phyloP scores from a whole-genome alignment of 345 rosid genomes.

The Balakata baccata region DNA sequence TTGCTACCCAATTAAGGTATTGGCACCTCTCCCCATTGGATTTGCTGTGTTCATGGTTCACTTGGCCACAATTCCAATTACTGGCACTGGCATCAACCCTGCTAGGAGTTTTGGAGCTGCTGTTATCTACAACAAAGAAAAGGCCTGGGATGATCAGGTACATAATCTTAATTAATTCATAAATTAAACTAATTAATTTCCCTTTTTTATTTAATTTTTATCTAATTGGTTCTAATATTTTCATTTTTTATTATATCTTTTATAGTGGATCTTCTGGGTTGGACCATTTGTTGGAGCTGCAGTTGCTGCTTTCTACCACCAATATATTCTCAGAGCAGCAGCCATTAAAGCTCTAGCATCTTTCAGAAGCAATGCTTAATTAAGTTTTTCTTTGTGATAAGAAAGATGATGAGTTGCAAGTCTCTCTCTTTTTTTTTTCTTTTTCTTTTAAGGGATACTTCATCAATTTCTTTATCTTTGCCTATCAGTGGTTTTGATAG shows the following conservation, averaged over 20 bases:
- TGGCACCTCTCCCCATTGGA: constrained; percentile 96
- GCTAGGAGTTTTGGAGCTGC: constrained; percentile 98
- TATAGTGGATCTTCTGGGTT: constrained; percentile 96
- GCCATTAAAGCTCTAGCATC: constrained; percentile 78
- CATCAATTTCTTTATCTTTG: constrained; percentile 11
- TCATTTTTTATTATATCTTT: neutral
- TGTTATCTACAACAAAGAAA: constrained; percentile 64
- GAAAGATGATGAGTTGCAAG: constrained; percentile 20
- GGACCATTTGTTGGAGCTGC: constrained; percentile 90
- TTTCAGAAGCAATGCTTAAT: constrained; percentile 76
- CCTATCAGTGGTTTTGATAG: neutral
- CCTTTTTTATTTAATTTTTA: neutral
- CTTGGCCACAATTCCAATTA: constrained; percentile 82
- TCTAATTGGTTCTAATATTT: neutral
- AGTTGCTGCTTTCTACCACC: constrained; percentile 75
- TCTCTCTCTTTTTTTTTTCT: constrained; percentile 1
- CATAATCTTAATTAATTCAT: neutral
- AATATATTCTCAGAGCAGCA: constrained; percentile 68
- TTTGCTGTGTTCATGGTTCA: constrained; percentile 98
- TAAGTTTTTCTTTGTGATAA: too few relatives aligned
- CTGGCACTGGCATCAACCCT: constrained; percentile 95
- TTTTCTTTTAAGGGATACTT: constrained; percentile 9
- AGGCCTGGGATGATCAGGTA: constrained; percentile 97
- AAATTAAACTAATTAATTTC: neutral
- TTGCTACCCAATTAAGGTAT: constrained; percentile 72